Conservation (phyloP, 345 rosid species). For the Adansonia digitata region DNA sequence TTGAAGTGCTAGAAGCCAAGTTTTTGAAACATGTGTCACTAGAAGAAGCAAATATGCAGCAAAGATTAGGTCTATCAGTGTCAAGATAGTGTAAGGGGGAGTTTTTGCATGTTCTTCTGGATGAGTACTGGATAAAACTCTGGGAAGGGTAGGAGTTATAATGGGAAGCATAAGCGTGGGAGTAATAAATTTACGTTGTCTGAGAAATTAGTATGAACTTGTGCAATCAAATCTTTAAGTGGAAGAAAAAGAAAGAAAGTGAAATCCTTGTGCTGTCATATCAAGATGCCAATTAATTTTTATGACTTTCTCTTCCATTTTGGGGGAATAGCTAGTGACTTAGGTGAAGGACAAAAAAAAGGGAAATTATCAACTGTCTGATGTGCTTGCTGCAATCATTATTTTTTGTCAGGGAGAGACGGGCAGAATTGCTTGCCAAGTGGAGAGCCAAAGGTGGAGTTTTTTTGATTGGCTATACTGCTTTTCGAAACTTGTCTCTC, state of each 20-base stretch:
- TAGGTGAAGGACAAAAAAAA: neutral
- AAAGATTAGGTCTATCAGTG: neutral
- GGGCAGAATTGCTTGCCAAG: conserved; percentile 69
- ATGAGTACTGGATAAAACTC: neutral
- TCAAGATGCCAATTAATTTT: neutral
- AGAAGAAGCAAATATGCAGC: neutral
- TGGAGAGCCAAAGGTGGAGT: conserved; percentile 96
- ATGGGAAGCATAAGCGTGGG: neutral
- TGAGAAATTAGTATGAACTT: neutral
- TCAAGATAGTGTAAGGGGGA: neutral
- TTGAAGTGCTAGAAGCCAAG: neutral
- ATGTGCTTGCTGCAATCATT: conserved; percentile 22
- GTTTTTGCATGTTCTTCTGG: neutral
- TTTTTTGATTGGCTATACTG: conserved; percentile 81
- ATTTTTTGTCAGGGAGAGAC: conserved; percentile 59
- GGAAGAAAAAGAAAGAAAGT: neutral
- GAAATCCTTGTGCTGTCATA: neutral
- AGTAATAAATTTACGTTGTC: neutral
- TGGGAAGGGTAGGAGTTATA: neutral
- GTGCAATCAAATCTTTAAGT: neutral
- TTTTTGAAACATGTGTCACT: neutral
- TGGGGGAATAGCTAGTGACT: neutral
- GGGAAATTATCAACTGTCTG: conserved; percentile 5
- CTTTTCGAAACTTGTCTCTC: conserved; percentile 85
- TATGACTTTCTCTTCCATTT: neutral